Evolutionary conservation across 495 filamentous ascomycete genomes (phyloP), one percentile per base, ranked within the genome.

Genomic region (Gamarada debralockiae): DNA sequence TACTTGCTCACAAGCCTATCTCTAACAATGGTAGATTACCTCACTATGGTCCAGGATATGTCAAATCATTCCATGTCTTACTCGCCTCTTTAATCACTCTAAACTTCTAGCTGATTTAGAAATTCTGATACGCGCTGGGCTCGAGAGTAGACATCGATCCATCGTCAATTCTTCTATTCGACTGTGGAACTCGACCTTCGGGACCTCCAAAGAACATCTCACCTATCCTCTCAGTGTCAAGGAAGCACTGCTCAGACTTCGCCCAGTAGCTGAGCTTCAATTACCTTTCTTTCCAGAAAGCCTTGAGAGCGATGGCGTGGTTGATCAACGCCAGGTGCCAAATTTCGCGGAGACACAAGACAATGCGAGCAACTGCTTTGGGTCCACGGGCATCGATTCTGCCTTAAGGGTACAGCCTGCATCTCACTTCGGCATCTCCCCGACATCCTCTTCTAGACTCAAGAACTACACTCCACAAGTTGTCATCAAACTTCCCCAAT

Each of bases 131-230:
- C 69, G 74, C 29, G 70, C 81, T 31, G 78, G 82, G 7, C 69
- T 90, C 9, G 61, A 75, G 38, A 81, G 76, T 34, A 70, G 68
- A 9, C 78, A 86, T 47, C 73, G 70, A 18, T 63, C 62, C 3
- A 71, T 81, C 23, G 72, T 75, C 13, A 82, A 79, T 49, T 55
- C 61, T 3, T 77, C 81, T 24, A 64, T 86, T 21, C 69, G 70
- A 5, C 70, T 82, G 50, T 89, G 84, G 83, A 79, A 80, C 46
- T 54, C 68, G 1, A 81, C 73, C 0, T 85, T 84, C 64, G 79
- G 73, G 78, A 51, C 33, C 14, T 60, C 31, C 13, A 46, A 56
- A 34, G 58, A 70, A 7, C 52, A 48, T 7, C 45, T 81, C 7
- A 60, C 68, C 33, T 81, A 78, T 61, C 72, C 81, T 2, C 47